Conservation (phyloP, 371 early-diverging fungal species). For the Mortierella sp. region DNA sequence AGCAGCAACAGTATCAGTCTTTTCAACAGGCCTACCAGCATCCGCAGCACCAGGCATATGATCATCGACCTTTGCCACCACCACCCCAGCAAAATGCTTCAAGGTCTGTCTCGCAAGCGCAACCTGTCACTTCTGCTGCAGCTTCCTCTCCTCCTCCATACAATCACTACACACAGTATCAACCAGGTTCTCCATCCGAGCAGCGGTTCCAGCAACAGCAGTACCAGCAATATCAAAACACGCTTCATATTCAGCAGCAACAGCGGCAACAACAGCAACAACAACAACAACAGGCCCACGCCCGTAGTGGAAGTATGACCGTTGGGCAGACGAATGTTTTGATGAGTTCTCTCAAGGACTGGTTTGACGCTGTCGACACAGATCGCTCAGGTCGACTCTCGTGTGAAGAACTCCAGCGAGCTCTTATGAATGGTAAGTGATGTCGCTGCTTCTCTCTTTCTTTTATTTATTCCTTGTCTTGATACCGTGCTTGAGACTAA, state of each 20-base stretch:
- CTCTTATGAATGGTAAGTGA: constrained; percentile 66
- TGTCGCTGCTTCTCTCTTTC: constrained; percentile 2
- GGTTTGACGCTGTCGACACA: constrained; percentile 52
- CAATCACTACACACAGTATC: constrained; percentile 38
- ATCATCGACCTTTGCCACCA: constrained; percentile 15
- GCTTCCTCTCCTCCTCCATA: constrained; percentile 14
- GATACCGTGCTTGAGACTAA: no score
- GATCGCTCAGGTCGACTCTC: constrained; percentile 44
- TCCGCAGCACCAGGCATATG: constrained; percentile 17
- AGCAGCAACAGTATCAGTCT: constrained; percentile 14
- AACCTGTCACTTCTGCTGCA: no score
- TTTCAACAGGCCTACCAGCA: constrained; percentile 10
- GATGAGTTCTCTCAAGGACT: constrained; percentile 33
- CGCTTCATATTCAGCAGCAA: not conserved
- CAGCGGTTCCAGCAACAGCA: constrained; percentile 8
- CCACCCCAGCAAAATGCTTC: constrained; percentile 5
- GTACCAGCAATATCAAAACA: constrained; percentile 8
- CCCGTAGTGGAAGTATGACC: not conserved
- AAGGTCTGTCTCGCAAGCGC: no score
- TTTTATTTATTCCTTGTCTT: no score
- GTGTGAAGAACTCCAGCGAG: constrained; percentile 54
- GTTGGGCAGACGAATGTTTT: not conserved
- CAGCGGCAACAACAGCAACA: constrained; percentile 16
- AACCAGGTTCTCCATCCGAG: constrained; percentile 31
- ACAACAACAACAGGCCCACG: not conserved